These are phyloP conservation scores for Pisolithus orientalis DNA, from an alignment of 768 basidiomycete species.

Conservation along the genomic window DNA sequence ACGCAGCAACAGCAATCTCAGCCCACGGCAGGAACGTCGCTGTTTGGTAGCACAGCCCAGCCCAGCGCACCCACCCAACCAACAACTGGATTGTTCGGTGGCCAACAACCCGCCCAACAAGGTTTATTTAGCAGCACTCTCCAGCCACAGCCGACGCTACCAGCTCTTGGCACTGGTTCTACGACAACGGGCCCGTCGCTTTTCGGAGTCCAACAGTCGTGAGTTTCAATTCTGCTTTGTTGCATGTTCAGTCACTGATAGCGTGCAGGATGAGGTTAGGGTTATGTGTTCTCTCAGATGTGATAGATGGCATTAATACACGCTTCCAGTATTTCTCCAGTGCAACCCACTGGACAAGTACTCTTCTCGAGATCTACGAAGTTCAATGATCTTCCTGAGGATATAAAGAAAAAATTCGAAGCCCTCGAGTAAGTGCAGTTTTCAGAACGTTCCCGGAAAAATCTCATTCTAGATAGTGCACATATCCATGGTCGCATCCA, in stretches of 20 bases:
- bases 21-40: conserved; percentile 2
- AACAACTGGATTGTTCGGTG: conserved; percentile 13
- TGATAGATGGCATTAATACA: neutral
- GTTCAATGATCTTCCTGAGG: conserved; percentile 78
- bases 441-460: neutral
- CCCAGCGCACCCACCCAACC: conserved; percentile 10
- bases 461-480: conserved; percentile 34
- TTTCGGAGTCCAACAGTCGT: conserved; percentile 27
- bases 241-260: neutral
- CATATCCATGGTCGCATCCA: conserved; percentile 75
- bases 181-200: conserved; percentile 7
- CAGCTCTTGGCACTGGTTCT: conserved; percentile 3
- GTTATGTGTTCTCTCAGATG: neutral
- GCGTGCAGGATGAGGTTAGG: conserved; percentile 24
- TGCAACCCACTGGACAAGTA: conserved; percentile 22
- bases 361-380: conserved; percentile 51
- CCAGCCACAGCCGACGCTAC: conserved; percentile 1
- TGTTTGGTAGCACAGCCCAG: conserved; percentile 10
- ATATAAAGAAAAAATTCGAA: conserved; percentile 58
- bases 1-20: conserved; percentile 2
- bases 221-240: conserved; percentile 3
- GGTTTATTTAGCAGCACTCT: conserved; percentile 24
- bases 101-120: conserved; percentile 15
- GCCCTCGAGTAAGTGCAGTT: conserved; percentile 55
- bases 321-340: conserved; percentile 21